Evolutionary conservation across 805 yeast genomes (phyloP), one percentile per base, ranked within the genome.

Genomic region (Ogataea corticis): DNA sequence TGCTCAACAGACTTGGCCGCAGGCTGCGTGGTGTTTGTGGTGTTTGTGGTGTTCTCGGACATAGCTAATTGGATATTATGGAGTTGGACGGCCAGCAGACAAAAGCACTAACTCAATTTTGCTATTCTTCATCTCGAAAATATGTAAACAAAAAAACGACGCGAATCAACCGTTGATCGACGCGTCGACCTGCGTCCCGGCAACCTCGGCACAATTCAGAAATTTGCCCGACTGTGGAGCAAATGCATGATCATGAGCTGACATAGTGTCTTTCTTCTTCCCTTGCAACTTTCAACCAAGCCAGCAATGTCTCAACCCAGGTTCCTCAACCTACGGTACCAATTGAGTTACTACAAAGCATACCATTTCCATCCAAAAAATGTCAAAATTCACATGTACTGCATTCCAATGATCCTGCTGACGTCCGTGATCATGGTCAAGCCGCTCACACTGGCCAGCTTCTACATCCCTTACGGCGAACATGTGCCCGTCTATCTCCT

Each of bases 371-470:
- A 54, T 37, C 55, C 53, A 2, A 65, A 63, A 30, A 92, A 92
- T 66, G 91, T 91, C 6, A 52, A 70, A 9, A 86, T 92, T 51
- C 99, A 92, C 60, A 63, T 85, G 37, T 62, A 79, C 3, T 89
- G 89, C 59, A 90, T 92, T 27, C 98, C 98, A 1, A 64, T 80
- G 16, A 90, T 92, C 41, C 69, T 87, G 25, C 65, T 76, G 42
- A 71, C 88, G 3, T 64, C 82, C 1, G 59, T 81, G 34, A 69
- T 77, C 11, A 55, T 79, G 25, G 31, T 12, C 36, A 43, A 15
- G 28, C 49, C 23, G 43, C 30, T 15, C 7, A 37, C 40, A 52
- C 52, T 33, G 25, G 25, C 25, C 7, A 21, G 5, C 9, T 21
- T 21, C 7, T 9, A 21, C 25, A 21, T 21, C 9, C 25, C 25